Evolutionary conservation across 495 filamentous ascomycete genomes (phyloP).

Genomic region (Neurospora sp.): DNA sequence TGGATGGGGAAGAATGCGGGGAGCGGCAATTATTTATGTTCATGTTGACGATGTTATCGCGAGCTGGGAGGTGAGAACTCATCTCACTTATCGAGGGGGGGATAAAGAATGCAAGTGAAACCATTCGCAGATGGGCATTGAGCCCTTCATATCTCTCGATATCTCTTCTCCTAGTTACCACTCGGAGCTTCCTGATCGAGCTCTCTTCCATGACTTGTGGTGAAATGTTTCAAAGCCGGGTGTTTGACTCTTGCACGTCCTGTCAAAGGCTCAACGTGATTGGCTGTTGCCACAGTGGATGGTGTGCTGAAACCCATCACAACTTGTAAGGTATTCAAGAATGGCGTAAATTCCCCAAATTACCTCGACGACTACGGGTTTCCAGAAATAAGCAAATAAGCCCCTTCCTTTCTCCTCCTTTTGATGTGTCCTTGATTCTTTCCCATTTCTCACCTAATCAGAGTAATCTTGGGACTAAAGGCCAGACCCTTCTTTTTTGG

Average conservation of each 20-base stretch:
- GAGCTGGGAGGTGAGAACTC: background rate
- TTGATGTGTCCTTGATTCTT: no score
- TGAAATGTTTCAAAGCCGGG: background rate
- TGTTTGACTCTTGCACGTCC: background rate
- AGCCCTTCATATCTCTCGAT: background rate
- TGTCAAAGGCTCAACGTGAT: background rate
- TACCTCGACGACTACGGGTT: background rate
- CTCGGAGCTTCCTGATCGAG: background rate
- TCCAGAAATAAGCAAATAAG: background rate
- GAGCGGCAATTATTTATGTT: background rate
- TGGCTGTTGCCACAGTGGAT: background rate
- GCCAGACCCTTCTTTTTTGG: background rate
- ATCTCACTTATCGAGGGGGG: background rate
- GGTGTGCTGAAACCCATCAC: background rate
- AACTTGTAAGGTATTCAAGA: no score
- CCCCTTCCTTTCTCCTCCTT: background rate
- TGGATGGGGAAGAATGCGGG: background rate
- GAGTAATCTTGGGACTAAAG: background rate
- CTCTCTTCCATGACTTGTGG: background rate
- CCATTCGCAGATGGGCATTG: background rate
- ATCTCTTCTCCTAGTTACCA: background rate
- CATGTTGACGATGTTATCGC: background rate
- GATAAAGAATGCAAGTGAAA: background rate
- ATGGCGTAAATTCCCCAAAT: background rate
- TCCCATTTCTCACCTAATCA: background rate